A percentile compares a stretch with the other conserved stretches of the same genome.
Conservation (phyloP, 441 rosid species). For the Adansonia rubrostipa region DNA sequence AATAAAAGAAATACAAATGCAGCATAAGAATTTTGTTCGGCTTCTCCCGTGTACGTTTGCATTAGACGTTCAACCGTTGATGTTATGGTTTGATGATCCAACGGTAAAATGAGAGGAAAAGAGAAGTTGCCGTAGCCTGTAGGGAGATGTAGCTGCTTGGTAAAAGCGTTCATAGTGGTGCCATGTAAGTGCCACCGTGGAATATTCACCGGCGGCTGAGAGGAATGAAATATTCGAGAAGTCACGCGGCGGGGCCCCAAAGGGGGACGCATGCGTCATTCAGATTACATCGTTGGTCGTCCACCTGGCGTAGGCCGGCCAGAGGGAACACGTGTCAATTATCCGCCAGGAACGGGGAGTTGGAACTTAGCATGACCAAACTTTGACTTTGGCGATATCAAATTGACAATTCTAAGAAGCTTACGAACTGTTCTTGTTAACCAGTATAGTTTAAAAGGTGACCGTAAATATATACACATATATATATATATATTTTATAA, state of each 20-base stretch:
- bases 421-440: too few species aligned
- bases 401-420: too few species aligned
- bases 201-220: constrained; percentile 36
- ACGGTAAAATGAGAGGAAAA: not conserved
- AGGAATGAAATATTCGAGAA: constrained; percentile 22
- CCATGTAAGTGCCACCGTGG: constrained; percentile 45
- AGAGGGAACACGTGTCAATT: constrained; percentile 23
- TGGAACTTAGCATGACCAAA: too few species aligned
- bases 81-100: not conserved
- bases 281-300: not conserved
- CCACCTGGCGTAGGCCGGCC: constrained; percentile 9
- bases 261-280: constrained; percentile 8
- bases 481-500: too few species aligned
- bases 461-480: too few species aligned
- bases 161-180: not conserved
- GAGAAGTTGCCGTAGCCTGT: not conserved
- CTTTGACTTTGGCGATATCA: too few species aligned
- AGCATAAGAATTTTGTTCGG: not conserved
- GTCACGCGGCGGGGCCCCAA: constrained; percentile 24
- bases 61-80: not conserved
- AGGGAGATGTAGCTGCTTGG: not conserved
- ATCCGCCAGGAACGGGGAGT: too few species aligned
- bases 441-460: too few species aligned
- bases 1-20: not conserved
- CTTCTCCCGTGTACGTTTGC: not conserved